These are phyloP conservation scores for Cercospora sojina DNA, from an alignment of 2,329 filamentous ascomycete species.

Conservation along the genomic window DNA sequence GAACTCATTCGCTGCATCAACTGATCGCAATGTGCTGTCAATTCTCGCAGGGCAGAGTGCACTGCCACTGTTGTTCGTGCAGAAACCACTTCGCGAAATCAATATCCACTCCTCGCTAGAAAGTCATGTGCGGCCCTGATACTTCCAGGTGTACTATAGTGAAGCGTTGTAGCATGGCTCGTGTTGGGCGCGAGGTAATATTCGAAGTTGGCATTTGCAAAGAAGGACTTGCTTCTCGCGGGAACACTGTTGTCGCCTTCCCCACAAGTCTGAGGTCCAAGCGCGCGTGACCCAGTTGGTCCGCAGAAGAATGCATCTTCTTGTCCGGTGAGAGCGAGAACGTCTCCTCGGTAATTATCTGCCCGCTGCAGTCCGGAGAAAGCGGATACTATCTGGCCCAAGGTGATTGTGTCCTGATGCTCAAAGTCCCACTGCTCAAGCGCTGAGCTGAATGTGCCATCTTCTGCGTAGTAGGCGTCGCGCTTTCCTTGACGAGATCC, in stretches of 20 bases:
- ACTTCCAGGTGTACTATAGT: conserved; percentile 19
- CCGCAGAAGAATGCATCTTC: conserved; percentile 28
- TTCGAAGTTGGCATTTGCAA: conserved; percentile 20
- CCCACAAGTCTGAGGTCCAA: conserved; percentile 23
- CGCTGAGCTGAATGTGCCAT: conserved; percentile 19
- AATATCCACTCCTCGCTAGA: conserved; percentile 20
- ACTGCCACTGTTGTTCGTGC: neutral
- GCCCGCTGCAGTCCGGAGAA: conserved; percentile 21
- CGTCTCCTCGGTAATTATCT: conserved; percentile 18
- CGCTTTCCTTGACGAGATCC: conserved; percentile 21
- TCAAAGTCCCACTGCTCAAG: conserved; percentile 24
- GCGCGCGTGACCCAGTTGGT: conserved; percentile 20
- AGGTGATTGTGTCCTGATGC: conserved; percentile 25
- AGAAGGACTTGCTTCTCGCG: conserved; percentile 22
- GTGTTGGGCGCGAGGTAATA: conserved; percentile 24
- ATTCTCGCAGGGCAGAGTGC: too few species aligned
- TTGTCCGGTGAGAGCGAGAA: conserved; percentile 22
- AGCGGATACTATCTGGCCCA: conserved; percentile 23
- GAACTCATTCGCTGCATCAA: neutral
- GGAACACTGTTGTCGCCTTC: conserved; percentile 18
- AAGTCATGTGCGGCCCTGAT: conserved; percentile 23
- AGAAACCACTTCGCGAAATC: neutral
- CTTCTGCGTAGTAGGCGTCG: conserved; percentile 22
- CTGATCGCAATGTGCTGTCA: neutral
- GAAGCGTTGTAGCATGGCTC: conserved; percentile 24